Base-by-base conservation (phyloP, 345 rosid genomes). In the Melastoma malabathricum region DNA sequence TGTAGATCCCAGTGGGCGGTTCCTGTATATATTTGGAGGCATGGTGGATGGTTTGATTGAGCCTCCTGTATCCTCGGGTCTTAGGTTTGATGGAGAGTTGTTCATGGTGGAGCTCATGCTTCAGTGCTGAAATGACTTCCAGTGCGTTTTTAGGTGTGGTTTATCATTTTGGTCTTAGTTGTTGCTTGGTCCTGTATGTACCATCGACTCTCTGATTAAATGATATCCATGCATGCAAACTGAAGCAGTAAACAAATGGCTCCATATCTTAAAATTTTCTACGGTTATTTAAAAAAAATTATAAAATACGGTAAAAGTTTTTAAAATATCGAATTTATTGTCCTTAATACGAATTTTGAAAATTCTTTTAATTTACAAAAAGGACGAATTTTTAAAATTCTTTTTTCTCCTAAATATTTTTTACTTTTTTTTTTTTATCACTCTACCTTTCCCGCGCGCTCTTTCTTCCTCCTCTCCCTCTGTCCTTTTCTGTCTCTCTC, bases 11-110 rank as follows among this genome's bases (percentile, higher is more conserved):
- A 72, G 92, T 13, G 95, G 96, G 15, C 57, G 81, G 13, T 73
- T 64, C 58, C 48, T 92, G 58, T 87, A 73, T 57, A 72, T 87
- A 59, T 82, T 71, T 58, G 98, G 98, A 1, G 98, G 98, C 39
- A 92, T 86, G 98, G 84, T 82, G 13, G 83, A 92, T 62, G 94
- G 85, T 41, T 23, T 67, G 27, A 57, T 62, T 65, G 83, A 77
- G 22, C 79, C 79, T 46, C 72, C 58, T 15, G 96, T 72, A 45
- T 13, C 75, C 13, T 56, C 72, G 13, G 89, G 84, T 54, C 66
- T 92, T 55, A 53, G 75, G 57, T 92, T 92, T 34, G 83, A 84
- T 18, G 87, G 84, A 18, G 95, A 87, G 73, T 81, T 84, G 25
- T 83, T 84, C 52, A 67, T 84, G 31, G 80, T 81, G 39, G 92